Conservation (phyloP, 1,284 basidiomycete genomes). For the Marasmius fiardii region DNA sequence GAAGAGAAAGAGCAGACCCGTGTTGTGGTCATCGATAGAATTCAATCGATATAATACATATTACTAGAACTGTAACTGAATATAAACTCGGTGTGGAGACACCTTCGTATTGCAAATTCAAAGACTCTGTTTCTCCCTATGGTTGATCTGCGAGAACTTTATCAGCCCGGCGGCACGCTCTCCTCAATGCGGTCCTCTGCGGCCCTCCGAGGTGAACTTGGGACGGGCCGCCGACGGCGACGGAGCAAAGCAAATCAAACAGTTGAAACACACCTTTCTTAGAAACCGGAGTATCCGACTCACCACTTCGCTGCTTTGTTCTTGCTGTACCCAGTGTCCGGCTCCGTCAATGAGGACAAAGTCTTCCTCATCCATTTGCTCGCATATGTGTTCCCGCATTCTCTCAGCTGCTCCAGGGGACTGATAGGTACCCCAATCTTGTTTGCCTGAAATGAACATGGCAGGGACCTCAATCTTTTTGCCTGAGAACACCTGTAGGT, state of each 20-base stretch:
- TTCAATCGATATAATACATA: too few relatives aligned
- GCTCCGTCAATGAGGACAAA: constrained; percentile 54
- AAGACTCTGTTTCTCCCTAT: neutral
- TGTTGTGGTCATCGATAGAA: neutral
- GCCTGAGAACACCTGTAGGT: constrained; percentile 33
- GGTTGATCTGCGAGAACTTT: neutral
- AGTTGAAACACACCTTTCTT: constrained; percentile 14
- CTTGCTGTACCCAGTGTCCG: constrained; percentile 65
- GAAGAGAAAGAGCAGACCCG: neutral
- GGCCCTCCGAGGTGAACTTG: too few relatives aligned
- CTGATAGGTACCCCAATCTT: constrained; percentile 62
- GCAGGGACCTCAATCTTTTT: constrained; percentile 45
- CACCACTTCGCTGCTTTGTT: constrained; percentile 40
- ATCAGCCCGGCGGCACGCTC: neutral
- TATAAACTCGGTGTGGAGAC: neutral
- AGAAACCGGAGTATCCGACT: constrained; percentile 35
- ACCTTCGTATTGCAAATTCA: neutral
- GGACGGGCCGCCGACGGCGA: neutral
- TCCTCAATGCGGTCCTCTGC: too few relatives aligned
- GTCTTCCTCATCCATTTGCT: constrained; percentile 42
- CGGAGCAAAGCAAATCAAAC: neutral
- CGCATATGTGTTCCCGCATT: constrained; percentile 30
- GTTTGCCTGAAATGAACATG: constrained; percentile 50
- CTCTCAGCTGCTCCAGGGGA: constrained; percentile 41
- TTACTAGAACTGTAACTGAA: too few relatives aligned